Base-by-base conservation (phyloP, 805 yeast species). In the Lipomyces orientalis region DNA sequence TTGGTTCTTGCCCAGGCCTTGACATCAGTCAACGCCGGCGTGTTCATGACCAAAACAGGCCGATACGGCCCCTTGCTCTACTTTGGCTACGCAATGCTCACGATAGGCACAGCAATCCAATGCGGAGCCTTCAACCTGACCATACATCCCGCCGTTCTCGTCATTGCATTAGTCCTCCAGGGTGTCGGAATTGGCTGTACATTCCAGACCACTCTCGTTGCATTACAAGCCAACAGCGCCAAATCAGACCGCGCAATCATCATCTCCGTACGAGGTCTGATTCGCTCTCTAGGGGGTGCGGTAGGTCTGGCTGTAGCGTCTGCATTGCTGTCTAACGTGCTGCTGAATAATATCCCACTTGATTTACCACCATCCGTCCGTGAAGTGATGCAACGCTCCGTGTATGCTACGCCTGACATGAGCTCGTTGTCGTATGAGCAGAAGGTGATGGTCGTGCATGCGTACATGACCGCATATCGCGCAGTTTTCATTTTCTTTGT, bases 271-370 rank as follows among this genome's bases (percentile, higher is more conserved):
- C 79, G 90, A 74, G 86, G 86, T 71, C 85, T 86, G 31, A 71
- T 85, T 58, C 78, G 90, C 64, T 83, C 87, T 2, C 82, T 87
- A 65, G 90, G 90, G 16, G 88, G 88, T n/a, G 82, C 89, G 0
- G 77, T 86, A 34, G 90, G 90, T 0, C 78, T 86, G 49, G 88
- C 89, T 0, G 76, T 84, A 9, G 65, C 73, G 19, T 64, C 70
- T 1, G 64, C 75, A 8, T 34, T 70, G 75, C 79, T 31, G 16
- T 67, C 71, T 46, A 73, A 73, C 54, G 61, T 69, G 22, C 56
- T 71, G 60, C 54, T 63, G 14, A 54, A 54, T 25, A 58, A 64
- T 25, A 61, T 65, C 33, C 65, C 68, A 31, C 55, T 56, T 25
- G 54, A 54, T 49, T 9, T 62, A 14, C 67, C 71, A 37, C 60